These are phyloP conservation scores for Phytophthora pinifolia DNA, from an alignment of 352 stramenopile genomes.

Conservation along the genomic window DNA sequence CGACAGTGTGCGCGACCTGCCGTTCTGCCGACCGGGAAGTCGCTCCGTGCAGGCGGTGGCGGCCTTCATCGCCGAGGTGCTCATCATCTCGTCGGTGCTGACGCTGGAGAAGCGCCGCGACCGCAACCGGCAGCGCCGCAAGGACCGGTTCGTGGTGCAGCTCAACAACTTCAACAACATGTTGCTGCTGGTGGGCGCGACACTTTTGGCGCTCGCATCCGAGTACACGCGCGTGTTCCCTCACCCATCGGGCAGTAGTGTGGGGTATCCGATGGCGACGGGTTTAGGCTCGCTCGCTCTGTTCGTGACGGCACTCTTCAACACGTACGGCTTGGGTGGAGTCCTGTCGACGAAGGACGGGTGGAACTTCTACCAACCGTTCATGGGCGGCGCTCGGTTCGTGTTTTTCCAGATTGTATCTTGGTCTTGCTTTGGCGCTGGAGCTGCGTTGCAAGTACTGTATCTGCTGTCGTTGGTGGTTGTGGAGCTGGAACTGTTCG, in stretches of 20 bases:
- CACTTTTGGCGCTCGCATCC: constrained; percentile 57
- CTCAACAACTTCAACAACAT: constrained; percentile 90
- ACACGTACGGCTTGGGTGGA: constrained; percentile 82
- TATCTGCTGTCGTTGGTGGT: constrained; percentile 80
- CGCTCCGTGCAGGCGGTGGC: constrained; percentile 56
- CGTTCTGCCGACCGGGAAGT: constrained; percentile 46
- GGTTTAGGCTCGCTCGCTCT: constrained; percentile 65
- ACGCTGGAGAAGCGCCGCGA: constrained; percentile 53
- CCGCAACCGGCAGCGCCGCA: constrained; percentile 32
- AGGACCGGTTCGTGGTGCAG: constrained; percentile 62
- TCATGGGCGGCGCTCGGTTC: constrained; percentile 73
- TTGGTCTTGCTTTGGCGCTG: constrained; percentile 76
- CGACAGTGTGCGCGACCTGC: constrained; percentile 16
- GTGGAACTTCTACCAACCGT: constrained; percentile 86
- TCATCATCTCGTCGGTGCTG: constrained; percentile 80
- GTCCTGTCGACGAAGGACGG: constrained; percentile 69
- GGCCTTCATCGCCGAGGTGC: constrained; percentile 71
- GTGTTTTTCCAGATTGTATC: constrained; percentile 77
- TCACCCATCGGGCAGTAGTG: constrained; percentile 33
- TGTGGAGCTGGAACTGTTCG: constrained; percentile 79
- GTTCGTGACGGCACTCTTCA: constrained; percentile 76
- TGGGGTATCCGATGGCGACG: constrained; percentile 52
- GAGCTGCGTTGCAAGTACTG: constrained; percentile 66
- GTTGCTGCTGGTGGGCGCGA: constrained; percentile 68
- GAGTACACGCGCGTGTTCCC: constrained; percentile 55